phyloP scores from a whole-genome alignment of 2,329 filamentous ascomycete genomes.

The Aspergillus arachidicola region DNA sequence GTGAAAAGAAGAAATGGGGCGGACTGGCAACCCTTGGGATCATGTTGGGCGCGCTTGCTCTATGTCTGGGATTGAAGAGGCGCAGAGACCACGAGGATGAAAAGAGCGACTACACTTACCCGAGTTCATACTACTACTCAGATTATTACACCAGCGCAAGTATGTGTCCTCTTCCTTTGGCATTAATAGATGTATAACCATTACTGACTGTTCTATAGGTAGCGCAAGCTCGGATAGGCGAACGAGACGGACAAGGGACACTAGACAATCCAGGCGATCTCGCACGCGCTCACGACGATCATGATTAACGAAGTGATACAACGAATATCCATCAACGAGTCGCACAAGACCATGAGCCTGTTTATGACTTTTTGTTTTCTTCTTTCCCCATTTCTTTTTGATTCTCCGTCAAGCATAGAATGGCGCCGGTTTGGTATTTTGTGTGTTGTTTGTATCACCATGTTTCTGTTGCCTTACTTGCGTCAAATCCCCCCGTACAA shows the following conservation, averaged over 20 bases:
- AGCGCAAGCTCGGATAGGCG: slow-evolving; percentile 48
- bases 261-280: slow-evolving; percentile 32
- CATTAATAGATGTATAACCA: slow-evolving; percentile 9
- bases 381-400: background rate
- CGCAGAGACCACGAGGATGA: slow-evolving; percentile 40
- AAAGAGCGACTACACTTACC: slow-evolving; percentile 43
- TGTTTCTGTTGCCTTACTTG: background rate
- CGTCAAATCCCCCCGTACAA: background rate
- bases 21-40: slow-evolving; percentile 46
- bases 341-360: background rate
- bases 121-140: slow-evolving; percentile 45
- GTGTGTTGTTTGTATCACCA: slow-evolving; percentile 3
- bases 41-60: slow-evolving; percentile 46
- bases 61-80: slow-evolving; percentile 50
- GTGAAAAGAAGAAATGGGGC: slow-evolving; percentile 43
- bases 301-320: slow-evolving; percentile 19
- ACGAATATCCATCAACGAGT: background rate
- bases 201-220: slow-evolving; percentile 34
- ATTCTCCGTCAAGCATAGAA: background rate
- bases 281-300: slow-evolving; percentile 32
- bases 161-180: slow-evolving; percentile 27
- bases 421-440: slow-evolving; percentile 1
- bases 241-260: slow-evolving; percentile 32
- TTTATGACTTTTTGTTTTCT: background rate
- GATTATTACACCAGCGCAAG: slow-evolving; percentile 46